These are phyloP conservation scores for Boletus rubescentipes DNA, from an alignment of 768 basidiomycete genomes.

Conservation along the genomic window DNA sequence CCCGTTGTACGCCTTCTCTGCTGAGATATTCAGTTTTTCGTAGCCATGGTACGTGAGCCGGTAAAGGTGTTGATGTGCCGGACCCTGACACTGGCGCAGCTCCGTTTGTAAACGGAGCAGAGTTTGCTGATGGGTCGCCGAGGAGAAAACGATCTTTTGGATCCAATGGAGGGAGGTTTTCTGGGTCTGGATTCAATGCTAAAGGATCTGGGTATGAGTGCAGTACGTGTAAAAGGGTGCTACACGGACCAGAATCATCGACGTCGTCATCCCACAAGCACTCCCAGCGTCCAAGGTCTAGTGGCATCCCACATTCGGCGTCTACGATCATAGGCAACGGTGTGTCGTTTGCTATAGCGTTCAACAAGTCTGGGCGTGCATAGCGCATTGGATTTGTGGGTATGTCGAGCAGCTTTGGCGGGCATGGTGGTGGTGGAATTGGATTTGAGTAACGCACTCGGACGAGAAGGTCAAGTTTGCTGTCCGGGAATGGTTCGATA, in stretches of 20 bases:
- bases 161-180: constrained; percentile 60
- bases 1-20: constrained; percentile 52
- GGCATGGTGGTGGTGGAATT: constrained; percentile 93
- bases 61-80: constrained; percentile 44
- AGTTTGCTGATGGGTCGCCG: constrained; percentile 55
- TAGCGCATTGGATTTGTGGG: constrained; percentile 89
- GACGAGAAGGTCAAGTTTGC: constrained; percentile 88
- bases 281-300: constrained; percentile 83
- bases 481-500: constrained; percentile 30
- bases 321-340: constrained; percentile 96
- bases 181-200: constrained; percentile 67
- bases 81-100: constrained; percentile 34
- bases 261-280: constrained; percentile 82
- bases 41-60: constrained; percentile 82
- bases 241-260: constrained; percentile 58
- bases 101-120: constrained; percentile 43
- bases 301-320: constrained; percentile 94
- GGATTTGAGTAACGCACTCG: constrained; percentile 94
- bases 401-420: constrained; percentile 90
- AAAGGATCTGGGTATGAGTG: not conserved
- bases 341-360: constrained; percentile 74
- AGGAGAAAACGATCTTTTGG: constrained; percentile 77
- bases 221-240: not conserved
- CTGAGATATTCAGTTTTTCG: constrained; percentile 90
- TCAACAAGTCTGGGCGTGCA: constrained; percentile 81